Percentiles rank a stretch among this genome's conserved stretches.
phyloP scores from a whole-genome alignment of 2,329 filamentous ascomycete species.

The Didymella glomerata region DNA sequence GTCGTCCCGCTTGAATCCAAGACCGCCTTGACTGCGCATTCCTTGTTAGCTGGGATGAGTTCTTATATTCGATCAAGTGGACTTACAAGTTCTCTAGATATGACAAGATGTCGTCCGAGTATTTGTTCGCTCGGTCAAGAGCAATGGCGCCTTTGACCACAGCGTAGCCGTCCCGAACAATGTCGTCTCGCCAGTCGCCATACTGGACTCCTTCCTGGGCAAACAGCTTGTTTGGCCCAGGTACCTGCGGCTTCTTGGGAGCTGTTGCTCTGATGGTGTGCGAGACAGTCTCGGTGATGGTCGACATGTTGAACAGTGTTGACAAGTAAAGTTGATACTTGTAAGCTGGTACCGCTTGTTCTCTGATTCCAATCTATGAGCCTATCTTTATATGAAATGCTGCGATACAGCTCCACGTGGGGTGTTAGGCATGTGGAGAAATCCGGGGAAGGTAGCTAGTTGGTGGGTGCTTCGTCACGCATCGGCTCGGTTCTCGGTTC shows the following conservation, averaged over 20 bases:
- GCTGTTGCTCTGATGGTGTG: background rate
- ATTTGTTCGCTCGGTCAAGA: background rate
- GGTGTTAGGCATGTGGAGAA: background rate
- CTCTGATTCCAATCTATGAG: background rate
- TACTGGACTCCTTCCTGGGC: background rate
- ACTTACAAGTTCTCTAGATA: background rate
- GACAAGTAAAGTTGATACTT: background rate
- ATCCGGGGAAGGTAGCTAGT: background rate
- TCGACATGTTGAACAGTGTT: background rate
- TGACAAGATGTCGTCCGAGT: background rate
- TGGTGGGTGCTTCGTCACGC: background rate
- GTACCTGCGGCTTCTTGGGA: background rate
- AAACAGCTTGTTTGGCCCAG: background rate
- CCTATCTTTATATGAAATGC: background rate
- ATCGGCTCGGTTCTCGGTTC: background rate
- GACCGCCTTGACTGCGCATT: background rate
- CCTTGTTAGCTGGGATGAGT: background rate
- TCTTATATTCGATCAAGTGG: background rate
- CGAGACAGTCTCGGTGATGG: background rate
- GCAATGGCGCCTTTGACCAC: background rate
- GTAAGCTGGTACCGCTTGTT: background rate
- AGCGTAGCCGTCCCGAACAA: background rate
- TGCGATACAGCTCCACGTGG: background rate
- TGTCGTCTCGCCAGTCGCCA: background rate
- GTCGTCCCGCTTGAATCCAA: background rate